Evolutionary conservation across 2,329 filamentous ascomycete species (phyloP).

Genomic region (Podosphaera xanthii): DNA sequence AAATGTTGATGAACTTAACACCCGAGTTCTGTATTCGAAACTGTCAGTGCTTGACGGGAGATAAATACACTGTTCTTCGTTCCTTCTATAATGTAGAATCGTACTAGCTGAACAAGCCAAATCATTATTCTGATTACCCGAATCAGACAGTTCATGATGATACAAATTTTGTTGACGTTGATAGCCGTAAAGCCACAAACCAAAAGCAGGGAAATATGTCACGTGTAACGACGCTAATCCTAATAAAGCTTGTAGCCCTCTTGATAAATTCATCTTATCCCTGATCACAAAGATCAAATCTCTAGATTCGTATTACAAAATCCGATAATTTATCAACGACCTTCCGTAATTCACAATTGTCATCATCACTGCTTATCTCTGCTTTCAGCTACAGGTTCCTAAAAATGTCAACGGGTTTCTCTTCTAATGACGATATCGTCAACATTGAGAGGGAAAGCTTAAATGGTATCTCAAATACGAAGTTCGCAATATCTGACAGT

Average conservation of each 20-base stretch:
- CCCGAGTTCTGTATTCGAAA: not conserved
- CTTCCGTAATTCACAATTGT: not conserved
- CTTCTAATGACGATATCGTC: not conserved
- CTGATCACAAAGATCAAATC: not conserved
- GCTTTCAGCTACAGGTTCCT: not conserved
- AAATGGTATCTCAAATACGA: not conserved
- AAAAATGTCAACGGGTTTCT: not conserved
- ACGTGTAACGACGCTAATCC: not conserved
- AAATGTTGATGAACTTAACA: not conserved
- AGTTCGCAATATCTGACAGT: not conserved
- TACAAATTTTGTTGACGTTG: not conserved
- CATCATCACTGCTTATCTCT: not conserved
- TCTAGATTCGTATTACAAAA: not conserved
- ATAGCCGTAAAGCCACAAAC: not conserved
- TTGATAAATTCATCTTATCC: not conserved
- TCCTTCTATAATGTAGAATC: not conserved
- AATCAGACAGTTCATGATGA: not conserved
- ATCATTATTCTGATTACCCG: not conserved
- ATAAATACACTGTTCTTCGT: not conserved
- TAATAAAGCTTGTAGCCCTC: not conserved
- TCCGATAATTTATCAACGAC: not conserved
- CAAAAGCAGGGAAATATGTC: not conserved
- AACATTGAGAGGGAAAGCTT: not conserved
- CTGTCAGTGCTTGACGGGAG: not conserved
- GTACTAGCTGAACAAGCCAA: not conserved